These are phyloP conservation scores for Rhynchospora pubera DNA, from an alignment of 176 grass and related monocot species.

Conservation along the genomic window DNA sequence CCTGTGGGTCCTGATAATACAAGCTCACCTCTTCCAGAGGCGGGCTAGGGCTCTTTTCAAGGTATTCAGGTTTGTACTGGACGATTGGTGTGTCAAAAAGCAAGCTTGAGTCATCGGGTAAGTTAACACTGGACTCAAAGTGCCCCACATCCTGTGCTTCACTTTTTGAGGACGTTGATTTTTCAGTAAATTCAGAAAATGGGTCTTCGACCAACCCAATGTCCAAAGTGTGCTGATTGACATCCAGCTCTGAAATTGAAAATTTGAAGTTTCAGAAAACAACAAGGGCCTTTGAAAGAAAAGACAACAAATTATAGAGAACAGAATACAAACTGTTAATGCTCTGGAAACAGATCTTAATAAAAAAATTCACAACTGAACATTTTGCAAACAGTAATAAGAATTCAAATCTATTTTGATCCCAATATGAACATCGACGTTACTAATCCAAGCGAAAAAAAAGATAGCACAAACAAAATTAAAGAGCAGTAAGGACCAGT, in stretches of 20 bases:
- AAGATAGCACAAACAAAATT: neutral
- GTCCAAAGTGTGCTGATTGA: neutral
- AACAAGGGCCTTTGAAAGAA: neutral
- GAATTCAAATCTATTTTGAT: neutral
- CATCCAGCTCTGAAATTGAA: neutral
- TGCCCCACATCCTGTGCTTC: constrained; percentile 1
- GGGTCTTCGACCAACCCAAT: constrained; percentile 5
- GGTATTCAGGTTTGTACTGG: constrained; percentile 4
- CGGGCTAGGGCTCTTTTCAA: constrained; percentile 3
- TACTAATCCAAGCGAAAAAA: neutral
- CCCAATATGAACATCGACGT: neutral
- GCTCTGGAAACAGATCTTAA: neutral
- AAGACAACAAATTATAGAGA: neutral
- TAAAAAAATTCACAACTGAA: neutral
- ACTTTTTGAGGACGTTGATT: neutral
- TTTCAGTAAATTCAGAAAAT: constrained; percentile 15
- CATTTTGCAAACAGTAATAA: neutral
- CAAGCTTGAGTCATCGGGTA: constrained; percentile 45
- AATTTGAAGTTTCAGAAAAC: neutral
- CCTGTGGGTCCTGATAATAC: constrained; percentile 92
- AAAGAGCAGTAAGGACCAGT: neutral
- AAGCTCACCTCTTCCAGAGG: constrained; percentile 75
- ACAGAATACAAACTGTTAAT: neutral
- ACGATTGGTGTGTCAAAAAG: constrained; percentile 37
- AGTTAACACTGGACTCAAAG: constrained; percentile 33